Evolutionary conservation across 1,139 yeast genomes (phyloP), one percentile per base, ranked within the genome.

Genomic region (Yamadazyma jaroonii): DNA sequence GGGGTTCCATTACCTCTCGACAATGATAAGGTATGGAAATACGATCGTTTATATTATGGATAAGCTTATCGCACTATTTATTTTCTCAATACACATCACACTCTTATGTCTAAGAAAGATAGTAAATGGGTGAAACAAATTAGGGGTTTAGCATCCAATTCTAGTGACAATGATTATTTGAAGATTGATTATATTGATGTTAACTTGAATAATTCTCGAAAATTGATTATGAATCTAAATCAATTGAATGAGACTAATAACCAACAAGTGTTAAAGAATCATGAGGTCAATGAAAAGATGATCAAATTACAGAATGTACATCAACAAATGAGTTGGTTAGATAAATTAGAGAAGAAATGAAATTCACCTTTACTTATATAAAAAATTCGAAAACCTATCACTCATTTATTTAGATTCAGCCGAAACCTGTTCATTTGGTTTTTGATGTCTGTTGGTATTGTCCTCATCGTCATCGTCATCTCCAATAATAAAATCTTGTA

Each of bases 121-220:
- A 47, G 36, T 52, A 61, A 57, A 38, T 67, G 74, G 71, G 51
- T 66, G 21, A 54, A 56, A 29, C 49, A 59, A 10, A 47, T 69
- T 13, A 50, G 76, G 10, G 68, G 67, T 0, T 57, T 70, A 20
- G 74, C 76, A 2, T 64, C 74, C 6, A 54, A 58, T 35, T 66
- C 74, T 4, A 46, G 52, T 9, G 52, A 60, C 25, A 62, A 67
- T 34, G 76, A 71, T 45, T 57, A 61, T 41, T 55, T 71, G 38
- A 68, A 67, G 40, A 52, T 64, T 1, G 76, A 71, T 37, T 71
- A 69, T 42, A 59, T 71, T n/a, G 75, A 69, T 17, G 68, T 64
- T 29, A 71, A 71, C 44, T 53, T 71, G 37, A 67, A 67, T 51
- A 71, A 71, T 44, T 67, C 72, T 25, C 52, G 76, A 14, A 66